Base-by-base conservation (phyloP, 768 basidiomycete genomes). In the Xerocomus spinulosus region DNA sequence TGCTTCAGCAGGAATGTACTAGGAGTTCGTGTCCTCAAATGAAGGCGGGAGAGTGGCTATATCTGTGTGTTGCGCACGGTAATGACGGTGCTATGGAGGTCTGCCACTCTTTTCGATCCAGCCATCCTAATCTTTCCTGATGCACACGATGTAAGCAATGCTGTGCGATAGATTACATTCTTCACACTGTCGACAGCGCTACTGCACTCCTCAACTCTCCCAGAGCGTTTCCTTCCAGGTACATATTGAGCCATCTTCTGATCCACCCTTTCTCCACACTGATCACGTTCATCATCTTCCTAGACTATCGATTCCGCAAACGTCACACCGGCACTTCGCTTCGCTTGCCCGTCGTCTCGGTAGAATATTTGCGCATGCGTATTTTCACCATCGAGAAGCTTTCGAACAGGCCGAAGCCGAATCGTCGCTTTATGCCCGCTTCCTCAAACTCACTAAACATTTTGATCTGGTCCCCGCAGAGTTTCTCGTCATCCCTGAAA, bases 21-120 rank as follows among this genome's bases (percentile, higher is more conserved):
- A 81, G 89, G 32, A 69, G 77, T 29, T 80, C 85, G 9, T 99
- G 95, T 73, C 91, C 93, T 1, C 86, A 95, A 69, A 99, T 99
- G 95, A 94, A 94, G 67, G 93, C 94, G n/a, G 91, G 90, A 46
- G 92, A 97, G 73, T 97, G 95, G 95, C 76, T 91, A 24, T 98
- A 96, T 68, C 71, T 97, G 6, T 98, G 95, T 56, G 92, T 94
- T 32, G 94, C 92, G 0, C 93, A 97, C 67, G 92, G 90, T 18
- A 89, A 83, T 59, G 88, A 89, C 48, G 85, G 85, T 9, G 80
- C 83, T 42, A 87, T 89, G 81, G 90, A 92, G 80, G 89, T 88
- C 56, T 38, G 78, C 26, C 42, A 44, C 34, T 20, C 9, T 29
- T n/a, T 4, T 32, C 24, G 3, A 15, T 53, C 40, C 52, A 33